A percentile compares a stretch with the other conserved stretches of the same genome.
Evolutionary conservation across 2,329 filamentous ascomycete genomes (phyloP).

Genomic region (Monosporascus sp.): DNA sequence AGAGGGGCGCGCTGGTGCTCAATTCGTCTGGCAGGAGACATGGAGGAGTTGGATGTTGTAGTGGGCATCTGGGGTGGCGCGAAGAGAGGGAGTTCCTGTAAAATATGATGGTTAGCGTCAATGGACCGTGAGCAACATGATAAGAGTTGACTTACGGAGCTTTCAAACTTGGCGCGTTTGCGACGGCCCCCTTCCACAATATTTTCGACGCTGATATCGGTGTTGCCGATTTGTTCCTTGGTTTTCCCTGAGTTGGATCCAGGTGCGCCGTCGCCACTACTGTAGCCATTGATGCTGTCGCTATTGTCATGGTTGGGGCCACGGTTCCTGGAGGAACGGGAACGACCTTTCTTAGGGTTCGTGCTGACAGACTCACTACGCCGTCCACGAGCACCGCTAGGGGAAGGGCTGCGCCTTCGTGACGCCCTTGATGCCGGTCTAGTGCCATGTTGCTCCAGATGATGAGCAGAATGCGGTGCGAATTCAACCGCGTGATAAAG

Average conservation of each 20-base stretch:
- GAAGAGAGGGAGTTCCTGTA: constrained; percentile 89
- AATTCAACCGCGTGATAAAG: constrained; percentile 45
- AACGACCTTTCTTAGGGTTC: constrained; percentile 60
- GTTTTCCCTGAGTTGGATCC: constrained; percentile 71
- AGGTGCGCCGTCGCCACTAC: constrained; percentile 78
- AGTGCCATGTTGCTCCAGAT: constrained; percentile 57
- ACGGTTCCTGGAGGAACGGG: constrained; percentile 65
- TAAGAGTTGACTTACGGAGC: constrained; percentile 70
- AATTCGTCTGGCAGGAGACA: constrained; percentile 82
- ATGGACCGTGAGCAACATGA: constrained; percentile 6
- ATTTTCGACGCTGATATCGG: constrained; percentile 96
- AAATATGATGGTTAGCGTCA: constrained; percentile 27
- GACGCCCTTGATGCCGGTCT: constrained; percentile 67
- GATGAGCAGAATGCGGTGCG: constrained; percentile 37
- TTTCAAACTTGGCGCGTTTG: constrained; percentile 92
- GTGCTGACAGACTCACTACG: constrained; percentile 70
- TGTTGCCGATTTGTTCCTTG: constrained; percentile 85
- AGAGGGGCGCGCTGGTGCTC: constrained; percentile 66
- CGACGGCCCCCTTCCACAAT: constrained; percentile 95
- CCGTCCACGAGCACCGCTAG: constrained; percentile 59
- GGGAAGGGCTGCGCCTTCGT: constrained; percentile 75
- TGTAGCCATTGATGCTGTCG: constrained; percentile 71
- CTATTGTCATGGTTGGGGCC: constrained; percentile 54
- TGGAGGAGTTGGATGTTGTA: constrained; percentile 93
- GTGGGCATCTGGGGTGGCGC: constrained; percentile 91